Conservation (phyloP, 768 basidiomycete genomes). For the Phylloporus sp. region DNA sequence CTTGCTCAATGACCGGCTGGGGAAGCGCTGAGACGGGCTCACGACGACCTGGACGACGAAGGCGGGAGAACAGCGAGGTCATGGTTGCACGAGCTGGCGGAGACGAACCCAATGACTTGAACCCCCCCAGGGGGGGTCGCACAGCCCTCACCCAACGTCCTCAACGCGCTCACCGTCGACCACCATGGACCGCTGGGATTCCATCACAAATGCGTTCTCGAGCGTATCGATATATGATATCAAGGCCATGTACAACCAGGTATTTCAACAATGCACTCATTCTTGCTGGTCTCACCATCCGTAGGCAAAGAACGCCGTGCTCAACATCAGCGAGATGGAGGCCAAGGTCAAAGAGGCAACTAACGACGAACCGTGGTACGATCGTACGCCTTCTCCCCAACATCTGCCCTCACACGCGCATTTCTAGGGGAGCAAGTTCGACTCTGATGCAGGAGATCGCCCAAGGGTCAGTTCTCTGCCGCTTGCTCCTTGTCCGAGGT, state of each 20-base stretch:
- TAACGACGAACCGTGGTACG: slow-evolving; percentile 95
- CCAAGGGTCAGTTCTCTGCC: slow-evolving; percentile 65
- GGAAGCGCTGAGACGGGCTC: slow-evolving; percentile 16
- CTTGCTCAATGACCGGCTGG: slow-evolving; percentile 1
- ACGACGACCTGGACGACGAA: slow-evolving; percentile 27
- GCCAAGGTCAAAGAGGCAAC: slow-evolving; percentile 96
- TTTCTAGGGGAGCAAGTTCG: slow-evolving; percentile 88
- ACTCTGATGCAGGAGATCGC: slow-evolving; percentile 99
- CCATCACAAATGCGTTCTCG: slow-evolving; percentile 70
- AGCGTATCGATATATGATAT: slow-evolving; percentile 90
- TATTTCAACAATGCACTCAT: slow-evolving; percentile 24
- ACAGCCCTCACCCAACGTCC: background rate
- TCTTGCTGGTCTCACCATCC: slow-evolving; percentile 5
- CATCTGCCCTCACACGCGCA: slow-evolving; percentile 1
- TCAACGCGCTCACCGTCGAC: slow-evolving; percentile 13
- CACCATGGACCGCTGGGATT: slow-evolving; percentile 77
- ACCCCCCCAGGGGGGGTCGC: slow-evolving; percentile 29
- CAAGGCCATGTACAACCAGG: slow-evolving; percentile 94
- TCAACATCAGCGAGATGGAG: slow-evolving; percentile 97
- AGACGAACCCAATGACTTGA: background rate
- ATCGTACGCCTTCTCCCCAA: slow-evolving; percentile 1
- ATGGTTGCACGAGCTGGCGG: slow-evolving; percentile 4
- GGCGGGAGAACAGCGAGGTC: slow-evolving; percentile 30
- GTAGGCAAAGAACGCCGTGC: slow-evolving; percentile 92
- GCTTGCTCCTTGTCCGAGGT: background rate